Evolutionary conservation across 345 rosid genomes (phyloP).

Genomic region (Stellera chamaejasme): DNA sequence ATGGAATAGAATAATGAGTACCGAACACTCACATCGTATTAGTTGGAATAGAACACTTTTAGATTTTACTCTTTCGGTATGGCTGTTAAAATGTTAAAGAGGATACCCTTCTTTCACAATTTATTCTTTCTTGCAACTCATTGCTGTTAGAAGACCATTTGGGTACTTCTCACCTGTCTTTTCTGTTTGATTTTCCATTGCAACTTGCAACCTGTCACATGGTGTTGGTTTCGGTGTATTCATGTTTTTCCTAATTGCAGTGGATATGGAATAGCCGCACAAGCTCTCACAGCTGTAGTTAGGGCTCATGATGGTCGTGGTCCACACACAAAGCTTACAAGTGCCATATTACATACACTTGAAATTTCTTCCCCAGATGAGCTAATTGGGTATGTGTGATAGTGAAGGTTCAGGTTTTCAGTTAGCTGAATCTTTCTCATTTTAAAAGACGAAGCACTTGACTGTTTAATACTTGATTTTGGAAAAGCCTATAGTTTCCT

Average conservation of each 20-base stretch:
- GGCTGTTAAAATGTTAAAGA: too few relatives aligned
- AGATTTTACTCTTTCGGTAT: too few relatives aligned
- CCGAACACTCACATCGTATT: too few relatives aligned
- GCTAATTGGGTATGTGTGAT: conserved; percentile 45
- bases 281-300: conserved; percentile 77
- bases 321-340: conserved; percentile 58
- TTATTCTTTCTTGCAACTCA: not conserved
- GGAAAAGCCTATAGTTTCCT: too few relatives aligned
- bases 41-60: too few relatives aligned
- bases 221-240: conserved; percentile 1
- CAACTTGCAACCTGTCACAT: conserved; percentile 1
- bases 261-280: conserved; percentile 96
- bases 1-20: too few relatives aligned
- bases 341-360: conserved; percentile 51
- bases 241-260: conserved; percentile 26
- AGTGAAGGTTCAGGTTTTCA: not conserved
- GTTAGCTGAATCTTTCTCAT: not conserved
- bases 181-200: not conserved
- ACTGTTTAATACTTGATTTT: not conserved
- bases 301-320: conserved; percentile 98
- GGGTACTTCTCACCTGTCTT: not conserved
- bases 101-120: not conserved
- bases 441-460: not conserved
- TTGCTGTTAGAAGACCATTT: not conserved
- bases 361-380: conserved; percentile 81